phyloP scores from a whole-genome alignment of 129 eudicot genomes.

The Solidago caesia region DNA sequence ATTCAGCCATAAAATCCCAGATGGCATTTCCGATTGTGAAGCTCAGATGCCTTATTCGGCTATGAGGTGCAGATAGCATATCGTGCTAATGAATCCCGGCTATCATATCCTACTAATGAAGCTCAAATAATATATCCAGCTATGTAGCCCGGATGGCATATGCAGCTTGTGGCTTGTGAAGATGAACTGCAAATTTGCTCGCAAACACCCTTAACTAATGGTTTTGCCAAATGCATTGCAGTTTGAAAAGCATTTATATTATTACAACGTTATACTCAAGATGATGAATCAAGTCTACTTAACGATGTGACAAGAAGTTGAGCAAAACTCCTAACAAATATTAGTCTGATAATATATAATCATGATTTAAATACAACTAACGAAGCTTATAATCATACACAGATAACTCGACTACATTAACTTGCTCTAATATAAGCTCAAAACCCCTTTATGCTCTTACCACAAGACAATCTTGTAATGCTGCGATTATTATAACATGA shows the following conservation, averaged over 20 bases:
- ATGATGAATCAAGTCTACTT: neutral
- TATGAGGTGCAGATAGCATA: too few relatives aligned
- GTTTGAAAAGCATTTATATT: neutral
- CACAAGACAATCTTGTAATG: neutral
- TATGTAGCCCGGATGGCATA: too few relatives aligned
- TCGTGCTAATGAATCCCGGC: too few relatives aligned
- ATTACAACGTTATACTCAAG: neutral
- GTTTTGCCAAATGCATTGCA: neutral
- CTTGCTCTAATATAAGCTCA: conserved; percentile 18
- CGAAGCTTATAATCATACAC: conserved; percentile 24
- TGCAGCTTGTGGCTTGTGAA: neutral
- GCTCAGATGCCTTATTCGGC: too few relatives aligned
- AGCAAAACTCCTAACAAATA: conserved; percentile 3
- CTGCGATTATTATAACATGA: neutral
- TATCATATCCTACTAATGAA: too few relatives aligned
- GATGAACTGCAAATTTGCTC: neutral
- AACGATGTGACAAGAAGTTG: neutral
- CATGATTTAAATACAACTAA: conserved; percentile 19
- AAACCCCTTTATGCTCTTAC: conserved; percentile 9
- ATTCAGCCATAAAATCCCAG: too few relatives aligned
- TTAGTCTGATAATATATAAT: conserved; percentile 9
- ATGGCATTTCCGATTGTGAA: too few relatives aligned
- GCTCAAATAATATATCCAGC: too few relatives aligned
- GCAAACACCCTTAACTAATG: neutral
- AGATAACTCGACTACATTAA: conserved; percentile 18